Evolutionary conservation across 139 green algal species (phyloP).

Genomic region (Chlamydomonas schloesseri): DNA sequence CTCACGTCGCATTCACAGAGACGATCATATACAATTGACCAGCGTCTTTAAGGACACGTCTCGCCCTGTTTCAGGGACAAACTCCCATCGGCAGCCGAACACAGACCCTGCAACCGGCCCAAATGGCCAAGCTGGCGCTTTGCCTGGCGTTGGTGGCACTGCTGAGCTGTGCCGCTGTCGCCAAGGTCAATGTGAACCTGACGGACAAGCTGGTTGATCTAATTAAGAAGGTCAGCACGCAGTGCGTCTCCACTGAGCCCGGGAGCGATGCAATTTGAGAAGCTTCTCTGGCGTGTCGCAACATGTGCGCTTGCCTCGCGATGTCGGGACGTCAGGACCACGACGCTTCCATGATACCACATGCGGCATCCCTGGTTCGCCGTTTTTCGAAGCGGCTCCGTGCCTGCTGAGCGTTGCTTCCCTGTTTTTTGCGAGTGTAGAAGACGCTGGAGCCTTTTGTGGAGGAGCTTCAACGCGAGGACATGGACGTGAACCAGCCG

Average conservation of each 20-base stretch:
- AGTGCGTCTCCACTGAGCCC: no score
- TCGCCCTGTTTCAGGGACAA: no score
- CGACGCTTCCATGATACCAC: no score
- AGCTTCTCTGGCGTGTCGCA: no score
- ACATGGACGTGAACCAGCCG: constrained; percentile 57
- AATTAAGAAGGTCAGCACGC: constrained; percentile 26
- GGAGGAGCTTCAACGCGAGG: constrained; percentile 36
- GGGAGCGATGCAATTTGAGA: not conserved
- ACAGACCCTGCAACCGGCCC: no score
- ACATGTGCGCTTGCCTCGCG: not conserved
- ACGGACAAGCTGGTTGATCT: constrained; percentile 46
- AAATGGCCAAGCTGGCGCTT: not conserved
- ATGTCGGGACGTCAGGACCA: not conserved
- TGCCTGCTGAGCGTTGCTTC: no score
- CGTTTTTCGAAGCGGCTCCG: no score
- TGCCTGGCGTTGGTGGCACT: not conserved
- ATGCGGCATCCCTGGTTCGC: no score
- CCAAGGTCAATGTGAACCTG: constrained; percentile 20
- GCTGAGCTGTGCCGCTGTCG: not conserved
- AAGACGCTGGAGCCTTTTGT: constrained; percentile 40
- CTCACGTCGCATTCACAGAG: no score
- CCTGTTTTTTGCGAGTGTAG: not conserved
- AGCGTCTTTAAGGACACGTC: no score
- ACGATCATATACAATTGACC: no score
- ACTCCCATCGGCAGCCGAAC: no score